phyloP scores from a whole-genome alignment of 2,329 filamentous ascomycete species.

The Talaromyces piceae region DNA sequence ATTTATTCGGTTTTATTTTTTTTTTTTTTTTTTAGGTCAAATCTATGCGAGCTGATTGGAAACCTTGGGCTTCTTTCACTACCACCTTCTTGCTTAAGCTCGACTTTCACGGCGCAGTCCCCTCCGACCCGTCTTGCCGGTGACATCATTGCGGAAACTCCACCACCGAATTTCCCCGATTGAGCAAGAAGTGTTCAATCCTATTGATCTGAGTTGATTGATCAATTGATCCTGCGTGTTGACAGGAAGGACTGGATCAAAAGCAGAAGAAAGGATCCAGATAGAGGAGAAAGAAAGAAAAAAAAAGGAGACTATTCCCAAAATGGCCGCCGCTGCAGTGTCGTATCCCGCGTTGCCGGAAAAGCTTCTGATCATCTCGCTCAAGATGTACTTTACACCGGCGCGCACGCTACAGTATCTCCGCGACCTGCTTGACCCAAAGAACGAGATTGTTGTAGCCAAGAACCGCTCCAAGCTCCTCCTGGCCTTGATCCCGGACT shows the following conservation, averaged over 20 bases:
- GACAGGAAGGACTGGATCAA: conserved; percentile 1
- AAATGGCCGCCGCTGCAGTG: conserved; percentile 9
- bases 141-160: conserved; percentile 9
- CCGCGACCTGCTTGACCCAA: conserved; percentile 39
- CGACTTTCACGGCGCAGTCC: background rate
- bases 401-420: conserved; percentile 52
- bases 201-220: background rate
- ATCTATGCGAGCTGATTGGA: background rate
- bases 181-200: too few relatives aligned
- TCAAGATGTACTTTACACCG: conserved; percentile 75
- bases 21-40: too few relatives aligned
- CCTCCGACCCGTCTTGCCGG: background rate
- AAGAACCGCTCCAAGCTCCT: conserved; percentile 49
- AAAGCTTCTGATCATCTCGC: conserved; percentile 64
- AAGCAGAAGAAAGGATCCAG: background rate
- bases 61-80: background rate
- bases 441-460: conserved; percentile 38
- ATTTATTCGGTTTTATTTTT: too few relatives aligned
- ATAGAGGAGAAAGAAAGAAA: background rate
- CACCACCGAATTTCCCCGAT: conserved; percentile 7
- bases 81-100: background rate
- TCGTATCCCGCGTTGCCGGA: conserved; percentile 37
- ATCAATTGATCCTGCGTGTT: background rate
- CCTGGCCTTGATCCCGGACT: conserved; percentile 72
- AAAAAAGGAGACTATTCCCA: background rate